Base-by-base conservation (phyloP, 106 monocot genomes). In the Hemerocallis citrina region DNA sequence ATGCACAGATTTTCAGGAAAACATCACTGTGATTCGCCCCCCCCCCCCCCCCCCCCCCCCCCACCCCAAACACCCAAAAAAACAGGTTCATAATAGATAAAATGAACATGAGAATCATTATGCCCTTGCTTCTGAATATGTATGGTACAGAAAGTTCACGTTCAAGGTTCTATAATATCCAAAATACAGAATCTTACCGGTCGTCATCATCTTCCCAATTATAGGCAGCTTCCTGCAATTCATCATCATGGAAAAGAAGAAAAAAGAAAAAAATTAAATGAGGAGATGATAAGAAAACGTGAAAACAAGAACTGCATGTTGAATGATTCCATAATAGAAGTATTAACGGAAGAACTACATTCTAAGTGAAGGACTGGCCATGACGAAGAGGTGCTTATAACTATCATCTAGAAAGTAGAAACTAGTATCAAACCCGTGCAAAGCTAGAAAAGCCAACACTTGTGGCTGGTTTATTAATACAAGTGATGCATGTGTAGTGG, bases 131-230 rank as follows among this genome's bases (percentile, higher is more conserved):
- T 38, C 37, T 38, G 37, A 38, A 38, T 6, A 38, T 38, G 37
- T 6, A 11, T 38, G 7, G n/a, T 19, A 63, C 3, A 5, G 30
- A 54, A 46, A 20, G 5, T 41, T 19, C 29, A 21, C 11, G 59
- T 31, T 15, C 24, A 8, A 41, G n/a, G 52, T 22, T 22, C 33
- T 36, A 1, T 22, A 21, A 59, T 52, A 55, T 39, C 15, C 6
- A 45, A 63, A 8, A 31, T 48, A 37, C 5, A 49, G 37, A 38
- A 47, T 5, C 55, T 51, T 68, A 89, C 93, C 93, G 77, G 34
- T 67, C 64, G 69, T 89, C 85, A 73, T 89, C 80, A 70, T 94
- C 94, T 75, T 89, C 94, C 94, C 94, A 94, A 32, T 85, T 57
- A 68, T 94, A 83, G 20, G 71, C 71, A 34, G 94, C 89, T 65